These are phyloP conservation scores for Trypanosoma scelopori DNA, from an alignment of 208 protist genomes.

Conservation along the genomic window DNA sequence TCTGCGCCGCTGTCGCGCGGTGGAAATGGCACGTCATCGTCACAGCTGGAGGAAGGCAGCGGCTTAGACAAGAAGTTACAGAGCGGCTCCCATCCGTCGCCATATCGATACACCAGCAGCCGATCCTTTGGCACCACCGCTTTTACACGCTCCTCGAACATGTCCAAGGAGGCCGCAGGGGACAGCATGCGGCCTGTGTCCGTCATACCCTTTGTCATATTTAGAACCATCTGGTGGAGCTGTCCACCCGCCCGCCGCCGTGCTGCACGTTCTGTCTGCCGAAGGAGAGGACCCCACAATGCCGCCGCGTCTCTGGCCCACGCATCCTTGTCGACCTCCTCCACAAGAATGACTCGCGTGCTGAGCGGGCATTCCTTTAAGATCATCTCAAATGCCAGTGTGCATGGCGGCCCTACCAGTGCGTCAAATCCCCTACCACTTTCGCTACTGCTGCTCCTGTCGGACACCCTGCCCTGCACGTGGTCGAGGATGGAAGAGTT, in stretches of 20 bases:
- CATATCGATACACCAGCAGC: constrained; percentile 70
- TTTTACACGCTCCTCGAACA: constrained; percentile 77
- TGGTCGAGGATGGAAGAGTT: constrained; percentile 39
- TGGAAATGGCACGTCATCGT: constrained; percentile 56
- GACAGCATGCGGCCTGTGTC: constrained; percentile 27
- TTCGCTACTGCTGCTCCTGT: not conserved
- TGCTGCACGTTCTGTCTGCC: constrained; percentile 37
- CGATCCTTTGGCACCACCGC: constrained; percentile 69
- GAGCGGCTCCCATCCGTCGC: constrained; percentile 78
- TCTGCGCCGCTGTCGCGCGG: constrained; percentile 36
- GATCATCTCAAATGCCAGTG: constrained; percentile 78
- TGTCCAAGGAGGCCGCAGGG: constrained; percentile 49
- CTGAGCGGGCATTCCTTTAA: constrained; percentile 67
- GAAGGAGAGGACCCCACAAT: constrained; percentile 43
- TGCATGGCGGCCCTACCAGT: constrained; percentile 75
- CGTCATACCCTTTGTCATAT: constrained; percentile 49
- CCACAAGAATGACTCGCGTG: constrained; percentile 77
- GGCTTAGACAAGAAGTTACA: constrained; percentile 64
- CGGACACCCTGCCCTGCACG: not conserved
- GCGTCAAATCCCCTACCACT: constrained; percentile 43
- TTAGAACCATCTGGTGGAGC: constrained; percentile 54
- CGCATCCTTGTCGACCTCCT: constrained; percentile 73
- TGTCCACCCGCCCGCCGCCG: constrained; percentile 21
- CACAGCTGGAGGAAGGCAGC: constrained; percentile 26
- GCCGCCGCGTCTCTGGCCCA: constrained; percentile 68